Evolutionary conservation across 495 filamentous ascomycete genomes (phyloP), one percentile per base, ranked within the genome.

Genomic region (Penicillium salamii): DNA sequence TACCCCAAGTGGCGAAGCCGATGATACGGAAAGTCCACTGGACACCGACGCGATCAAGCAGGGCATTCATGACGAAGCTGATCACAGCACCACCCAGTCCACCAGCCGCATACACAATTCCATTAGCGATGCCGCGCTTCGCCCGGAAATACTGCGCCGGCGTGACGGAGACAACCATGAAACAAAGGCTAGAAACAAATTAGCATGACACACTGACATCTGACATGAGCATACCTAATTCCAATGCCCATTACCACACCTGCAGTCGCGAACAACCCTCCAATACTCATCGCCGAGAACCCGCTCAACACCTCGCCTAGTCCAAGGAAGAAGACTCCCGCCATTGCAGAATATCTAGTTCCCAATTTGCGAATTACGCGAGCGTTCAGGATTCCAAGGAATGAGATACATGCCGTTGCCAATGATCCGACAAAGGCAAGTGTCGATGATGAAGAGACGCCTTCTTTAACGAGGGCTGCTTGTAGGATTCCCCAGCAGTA

Each of bases 401-500:
- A 65, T 0, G 74, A 72, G 20, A 78, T 73, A 44, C 71, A 72
- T 1, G 78, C 73, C 12, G 72, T 58, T 24, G 63, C 66, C 4
- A 82, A 56, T 3, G 78, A 78, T 0, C 81, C 81, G 5, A 84
- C 78, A 48, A 83, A 84, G 1, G 79, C 72, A 20, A 85, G 54
- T 2, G 75, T 79, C 0, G 72, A 72, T 0, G 77, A 68, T 1
- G 74, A 71, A 15, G 71, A 69, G 0, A 78, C 62, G 1, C 67
- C 68, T 4, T 70, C 55, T 28, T 76, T 54, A 5, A 82, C 72
- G 5, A 84, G 67, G 0, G 73, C 79, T 0, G 72, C 70, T 54
- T 83, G 81, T 29, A 84, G 61, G 1, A 85, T 65, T 12, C 82
- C 82, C 81, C 81, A 85, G 43, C 67, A 70, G 50, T 78, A 78